Evolutionary conservation across 1,284 basidiomycete species (phyloP).

Genomic region (Tremellales sp.): DNA sequence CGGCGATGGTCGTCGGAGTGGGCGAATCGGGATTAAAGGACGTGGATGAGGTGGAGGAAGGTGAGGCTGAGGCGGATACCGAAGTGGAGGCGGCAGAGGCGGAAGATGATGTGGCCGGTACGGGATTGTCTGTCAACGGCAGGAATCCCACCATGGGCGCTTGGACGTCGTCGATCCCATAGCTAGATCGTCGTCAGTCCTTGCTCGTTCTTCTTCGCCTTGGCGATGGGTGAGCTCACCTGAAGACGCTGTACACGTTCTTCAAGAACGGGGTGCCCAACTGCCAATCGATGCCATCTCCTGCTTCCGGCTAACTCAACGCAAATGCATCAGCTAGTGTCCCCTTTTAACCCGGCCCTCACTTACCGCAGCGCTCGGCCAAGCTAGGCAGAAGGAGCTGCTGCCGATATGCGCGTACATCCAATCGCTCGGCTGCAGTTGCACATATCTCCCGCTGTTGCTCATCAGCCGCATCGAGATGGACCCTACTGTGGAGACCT

Average conservation of each 20-base stretch:
- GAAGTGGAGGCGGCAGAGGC: constrained; percentile 7
- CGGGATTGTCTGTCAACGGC: constrained; percentile 28
- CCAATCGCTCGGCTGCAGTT: constrained; percentile 75
- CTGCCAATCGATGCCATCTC: constrained; percentile 84
- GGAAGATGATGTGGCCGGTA: constrained; percentile 4
- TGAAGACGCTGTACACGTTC: constrained; percentile 77
- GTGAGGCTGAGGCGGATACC: background rate
- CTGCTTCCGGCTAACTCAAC: constrained; percentile 52
- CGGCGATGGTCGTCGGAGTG: constrained; percentile 27
- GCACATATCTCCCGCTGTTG: constrained; percentile 58
- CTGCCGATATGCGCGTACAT: constrained; percentile 67
- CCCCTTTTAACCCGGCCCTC: background rate
- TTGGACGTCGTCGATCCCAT: constrained; percentile 41
- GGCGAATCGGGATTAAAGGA: constrained; percentile 20
- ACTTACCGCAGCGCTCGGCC: constrained; percentile 61
- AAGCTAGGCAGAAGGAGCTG: constrained; percentile 69
- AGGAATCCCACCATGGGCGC: constrained; percentile 44
- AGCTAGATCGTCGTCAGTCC: no score
- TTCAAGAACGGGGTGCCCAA: constrained; percentile 75
- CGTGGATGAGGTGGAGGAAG: constrained; percentile 2
- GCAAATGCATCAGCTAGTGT: background rate
- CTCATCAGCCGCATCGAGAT: background rate
- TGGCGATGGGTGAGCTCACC: constrained; percentile 52
- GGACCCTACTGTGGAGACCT: constrained; percentile 2
- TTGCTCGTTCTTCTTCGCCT: no score